These are phyloP conservation scores for Citrus unshiu DNA, from an alignment of 345 rosid genomes.

Conservation along the genomic window DNA sequence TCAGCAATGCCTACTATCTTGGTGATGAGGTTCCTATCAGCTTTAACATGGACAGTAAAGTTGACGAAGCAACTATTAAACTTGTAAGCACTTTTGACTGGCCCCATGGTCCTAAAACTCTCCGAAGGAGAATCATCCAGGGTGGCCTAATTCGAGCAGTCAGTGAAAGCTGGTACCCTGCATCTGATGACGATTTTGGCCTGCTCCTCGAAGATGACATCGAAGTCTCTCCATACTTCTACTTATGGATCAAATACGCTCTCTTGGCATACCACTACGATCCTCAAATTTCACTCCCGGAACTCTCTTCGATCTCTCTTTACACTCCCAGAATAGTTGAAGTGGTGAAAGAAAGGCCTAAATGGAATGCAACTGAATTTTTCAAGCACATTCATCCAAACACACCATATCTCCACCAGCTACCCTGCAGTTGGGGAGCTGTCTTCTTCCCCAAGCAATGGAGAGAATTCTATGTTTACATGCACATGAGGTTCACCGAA, in stretches of 20 bases:
- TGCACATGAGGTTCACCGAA: conserved; percentile 97
- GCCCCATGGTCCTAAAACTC: conserved; percentile 89
- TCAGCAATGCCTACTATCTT: conserved; percentile 67
- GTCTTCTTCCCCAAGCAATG: conserved; percentile 98
- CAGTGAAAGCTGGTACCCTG: conserved; percentile 98
- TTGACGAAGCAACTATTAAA: conserved; percentile 78
- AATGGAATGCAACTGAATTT: conserved; percentile 86
- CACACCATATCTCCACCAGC: conserved; percentile 93
- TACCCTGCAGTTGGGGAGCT: conserved; percentile 99
- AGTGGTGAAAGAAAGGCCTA: conserved; percentile 94
- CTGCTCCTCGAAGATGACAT: conserved; percentile 93
- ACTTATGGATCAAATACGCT: conserved; percentile 90
- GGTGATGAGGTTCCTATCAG: conserved; percentile 84
- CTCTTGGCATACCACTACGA: conserved; percentile 93
- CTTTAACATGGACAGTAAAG: conserved; percentile 96
- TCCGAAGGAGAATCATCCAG: conserved; percentile 93
- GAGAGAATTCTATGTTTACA: conserved; percentile 97
- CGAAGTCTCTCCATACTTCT: conserved; percentile 95
- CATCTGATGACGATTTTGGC: conserved; percentile 85
- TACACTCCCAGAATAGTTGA: conserved; percentile 90
- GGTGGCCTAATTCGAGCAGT: conserved; percentile 99
- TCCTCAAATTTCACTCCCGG: conserved; percentile 77
- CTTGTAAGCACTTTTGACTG: conserved; percentile 71
- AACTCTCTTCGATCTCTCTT: conserved; percentile 83
- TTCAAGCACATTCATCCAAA: conserved; percentile 82